phyloP scores from a whole-genome alignment of 2,329 filamentous ascomycete genomes.

The Clonostachys rhizophaga region DNA sequence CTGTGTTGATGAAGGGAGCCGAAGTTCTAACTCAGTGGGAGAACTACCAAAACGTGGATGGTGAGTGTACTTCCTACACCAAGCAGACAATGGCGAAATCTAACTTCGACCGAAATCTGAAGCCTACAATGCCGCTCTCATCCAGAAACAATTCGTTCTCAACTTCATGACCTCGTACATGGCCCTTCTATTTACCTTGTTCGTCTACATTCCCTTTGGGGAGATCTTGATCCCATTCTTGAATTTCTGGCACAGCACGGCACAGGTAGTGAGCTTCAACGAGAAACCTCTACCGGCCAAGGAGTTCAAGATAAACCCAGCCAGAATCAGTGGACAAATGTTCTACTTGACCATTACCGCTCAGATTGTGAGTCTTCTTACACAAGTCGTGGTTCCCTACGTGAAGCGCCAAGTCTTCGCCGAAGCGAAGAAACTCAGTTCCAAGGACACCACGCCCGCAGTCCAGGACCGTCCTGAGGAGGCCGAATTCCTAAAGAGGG shows the following conservation, averaged over 20 bases:
- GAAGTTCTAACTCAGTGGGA: constrained; percentile 75
- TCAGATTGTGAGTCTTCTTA: constrained; percentile 80
- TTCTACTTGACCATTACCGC: constrained; percentile 96
- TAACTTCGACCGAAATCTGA: background rate
- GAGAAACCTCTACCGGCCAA: constrained; percentile 63
- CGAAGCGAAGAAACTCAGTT: constrained; percentile 74
- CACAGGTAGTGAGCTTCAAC: constrained; percentile 70
- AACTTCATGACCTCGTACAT: constrained; percentile 97
- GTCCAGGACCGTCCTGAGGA: constrained; percentile 72
- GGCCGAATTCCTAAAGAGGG: constrained; percentile 71
- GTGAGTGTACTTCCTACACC: constrained; percentile 21
- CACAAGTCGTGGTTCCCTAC: constrained; percentile 83
- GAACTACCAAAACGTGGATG: constrained; percentile 85
- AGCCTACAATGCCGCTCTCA: constrained; percentile 78
- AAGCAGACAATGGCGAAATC: background rate
- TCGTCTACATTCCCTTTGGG: constrained; percentile 92
- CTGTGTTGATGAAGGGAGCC: constrained; percentile 71
- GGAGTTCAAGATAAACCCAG: constrained; percentile 77
- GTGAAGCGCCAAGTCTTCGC: constrained; percentile 73
- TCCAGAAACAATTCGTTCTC: constrained; percentile 90
- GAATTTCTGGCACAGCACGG: constrained; percentile 71
- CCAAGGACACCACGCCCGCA: constrained; percentile 38
- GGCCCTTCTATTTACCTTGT: constrained; percentile 86
- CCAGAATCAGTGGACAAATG: constrained; percentile 81
- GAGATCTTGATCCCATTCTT: constrained; percentile 79